phyloP scores from a whole-genome alignment of 345 rosid species.

The Eucalyptus cloeziana region DNA sequence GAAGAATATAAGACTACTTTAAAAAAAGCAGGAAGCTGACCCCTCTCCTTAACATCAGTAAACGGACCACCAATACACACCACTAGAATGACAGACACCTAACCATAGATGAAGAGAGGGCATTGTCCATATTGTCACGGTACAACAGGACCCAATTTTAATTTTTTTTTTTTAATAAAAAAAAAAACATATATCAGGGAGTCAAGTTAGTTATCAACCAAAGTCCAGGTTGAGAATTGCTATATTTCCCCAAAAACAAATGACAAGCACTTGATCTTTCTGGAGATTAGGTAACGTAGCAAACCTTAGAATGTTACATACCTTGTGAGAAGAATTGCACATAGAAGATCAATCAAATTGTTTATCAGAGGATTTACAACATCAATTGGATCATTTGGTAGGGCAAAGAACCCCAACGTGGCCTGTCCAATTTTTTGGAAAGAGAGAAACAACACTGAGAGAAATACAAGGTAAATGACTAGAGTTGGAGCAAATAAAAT shows the following conservation, averaged over 20 bases:
- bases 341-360: conserved; percentile 85
- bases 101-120: background rate
- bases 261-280: background rate
- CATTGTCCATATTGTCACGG: background rate
- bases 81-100: background rate
- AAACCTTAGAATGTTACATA: conserved; percentile 8
- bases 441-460: background rate
- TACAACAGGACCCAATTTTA: background rate
- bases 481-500: background rate
- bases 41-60: background rate
- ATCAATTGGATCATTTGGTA: conserved; percentile 81
- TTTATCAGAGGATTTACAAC: conserved; percentile 81
- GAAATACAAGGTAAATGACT: background rate
- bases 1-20: background rate
- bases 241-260: background rate
- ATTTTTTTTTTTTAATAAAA: background rate
- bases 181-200: background rate
- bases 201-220: background rate
- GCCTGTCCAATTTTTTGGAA: conserved; percentile 46
- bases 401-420: conserved; percentile 88
- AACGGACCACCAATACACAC: background rate
- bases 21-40: background rate
- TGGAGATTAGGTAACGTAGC: background rate
- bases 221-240: background rate
- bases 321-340: conserved; percentile 98